Percentiles rank a stretch among this genome's conserved stretches.
Evolutionary conservation across 2,329 filamentous ascomycete species (phyloP).

Genomic region (Neofusicoccum kwambonambiense): DNA sequence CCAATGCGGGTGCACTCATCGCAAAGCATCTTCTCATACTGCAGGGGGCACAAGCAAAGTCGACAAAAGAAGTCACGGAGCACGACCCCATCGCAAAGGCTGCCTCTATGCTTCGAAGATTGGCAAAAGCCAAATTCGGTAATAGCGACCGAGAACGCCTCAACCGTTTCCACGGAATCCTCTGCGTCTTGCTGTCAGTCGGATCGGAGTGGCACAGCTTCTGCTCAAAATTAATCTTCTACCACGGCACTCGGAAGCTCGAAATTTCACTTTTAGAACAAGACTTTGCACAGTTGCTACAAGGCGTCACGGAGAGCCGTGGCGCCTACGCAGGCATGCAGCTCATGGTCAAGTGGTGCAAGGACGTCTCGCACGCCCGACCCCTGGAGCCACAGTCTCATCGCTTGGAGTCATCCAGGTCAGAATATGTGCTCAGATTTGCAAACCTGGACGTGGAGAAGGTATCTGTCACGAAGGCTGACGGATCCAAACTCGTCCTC

Average conservation of each 20-base stretch:
- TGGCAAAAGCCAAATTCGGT: not conserved
- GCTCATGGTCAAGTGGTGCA: conserved; percentile 51
- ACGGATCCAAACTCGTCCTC: not conserved
- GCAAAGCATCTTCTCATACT: conserved; percentile 15
- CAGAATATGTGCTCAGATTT: not conserved
- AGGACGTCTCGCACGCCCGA: not conserved
- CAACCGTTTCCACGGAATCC: conserved; percentile 4
- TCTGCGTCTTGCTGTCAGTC: conserved; percentile 29
- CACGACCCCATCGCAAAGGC: not conserved
- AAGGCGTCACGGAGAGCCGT: conserved; percentile 52
- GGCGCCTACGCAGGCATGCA: conserved; percentile 48
- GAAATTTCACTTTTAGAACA: conserved; percentile 34
- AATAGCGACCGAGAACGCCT: not conserved
- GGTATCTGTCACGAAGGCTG: not conserved
- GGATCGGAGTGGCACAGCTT: conserved; percentile 22
- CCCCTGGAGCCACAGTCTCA: not conserved
- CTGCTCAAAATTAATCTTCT: conserved; percentile 4
- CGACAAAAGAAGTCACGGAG: not conserved
- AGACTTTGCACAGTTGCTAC: conserved; percentile 48
- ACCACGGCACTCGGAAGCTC: conserved; percentile 17
- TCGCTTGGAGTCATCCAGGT: no score
- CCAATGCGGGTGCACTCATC: not conserved
- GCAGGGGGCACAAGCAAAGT: not conserved
- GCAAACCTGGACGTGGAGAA: not conserved
- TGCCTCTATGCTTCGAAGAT: not conserved